Percentiles rank a stretch among this genome's conserved stretches.
Conservation (phyloP, 176 grass and related monocot species). For the Microstegium vimineum region DNA sequence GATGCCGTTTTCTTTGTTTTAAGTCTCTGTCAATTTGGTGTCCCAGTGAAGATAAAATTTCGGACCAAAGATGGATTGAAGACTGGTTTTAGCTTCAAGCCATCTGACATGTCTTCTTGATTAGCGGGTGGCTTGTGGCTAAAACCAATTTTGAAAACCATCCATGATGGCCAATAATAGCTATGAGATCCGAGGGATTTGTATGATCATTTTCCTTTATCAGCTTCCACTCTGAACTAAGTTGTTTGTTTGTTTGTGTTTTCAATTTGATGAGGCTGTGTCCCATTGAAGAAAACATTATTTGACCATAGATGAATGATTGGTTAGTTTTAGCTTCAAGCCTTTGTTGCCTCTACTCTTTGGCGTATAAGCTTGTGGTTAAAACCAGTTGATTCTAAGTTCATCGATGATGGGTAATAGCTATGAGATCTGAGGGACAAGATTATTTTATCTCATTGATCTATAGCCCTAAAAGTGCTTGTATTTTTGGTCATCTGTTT, state of each 20-base stretch:
- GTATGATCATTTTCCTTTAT: not conserved
- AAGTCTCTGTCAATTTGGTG: not conserved
- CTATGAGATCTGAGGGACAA: slow-evolving; percentile 39
- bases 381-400: slow-evolving; percentile 13
- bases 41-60: slow-evolving; percentile 53
- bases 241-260: not conserved
- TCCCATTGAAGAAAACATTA: not conserved
- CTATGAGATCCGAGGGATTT: slow-evolving; percentile 81
- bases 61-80: slow-evolving; percentile 47
- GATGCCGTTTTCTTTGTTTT: not conserved
- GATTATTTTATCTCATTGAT: not conserved
- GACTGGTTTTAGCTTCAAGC: slow-evolving; percentile 47
- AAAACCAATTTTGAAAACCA: slow-evolving; percentile 11
- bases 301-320: slow-evolving; percentile 7
- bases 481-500: not conserved
- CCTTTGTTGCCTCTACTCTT: not conserved
- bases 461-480: not conserved
- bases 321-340: slow-evolving; percentile 41
- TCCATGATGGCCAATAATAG: slow-evolving; percentile 63
- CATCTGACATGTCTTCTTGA: slow-evolving; percentile 24
- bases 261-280: not conserved
- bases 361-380: slow-evolving; percentile 28
- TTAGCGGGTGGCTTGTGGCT: slow-evolving; percentile 34
- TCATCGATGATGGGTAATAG: slow-evolving; percentile 27
- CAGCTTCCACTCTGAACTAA: not conserved